Evolutionary conservation across 352 stramenopile species (phyloP), one percentile per base, ranked within the genome.

Genomic region (Phytopythium delawarense): DNA sequence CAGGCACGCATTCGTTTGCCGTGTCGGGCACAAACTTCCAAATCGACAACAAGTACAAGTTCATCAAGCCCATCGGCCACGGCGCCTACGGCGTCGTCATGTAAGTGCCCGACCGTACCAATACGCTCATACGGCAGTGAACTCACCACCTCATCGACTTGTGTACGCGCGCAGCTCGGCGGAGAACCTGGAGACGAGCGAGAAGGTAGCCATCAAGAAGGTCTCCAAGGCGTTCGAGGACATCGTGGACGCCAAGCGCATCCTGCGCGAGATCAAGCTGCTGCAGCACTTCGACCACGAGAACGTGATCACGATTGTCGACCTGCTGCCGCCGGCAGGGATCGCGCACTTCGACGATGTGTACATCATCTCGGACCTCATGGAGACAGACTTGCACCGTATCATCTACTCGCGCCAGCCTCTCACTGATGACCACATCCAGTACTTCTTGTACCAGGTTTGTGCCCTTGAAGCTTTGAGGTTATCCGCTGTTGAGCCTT

Each of bases 181-280:
- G 16, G 75, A 93, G 56, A 94, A 96, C 54, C 67, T 63, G 12
- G 84, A 96, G 74, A 88, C 83, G n/a, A 74, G 71, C 45, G 84
- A 94, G 49, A 94, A 94, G 62, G 83, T 95, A 8, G 88, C 88
- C 11, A 89, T 96, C 57, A 96, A 96, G 72, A 96, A 94, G 67
- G 89, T 96, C 51, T 90, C 84, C 44, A 92, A 87, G 64, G 84
- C 84, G 12, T 99, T 99, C 68, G 94, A 98, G 55, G 97, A 99
- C 75, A 91, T 99, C 37, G 96, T 99, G 50, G 98, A 99, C 72
- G 98, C 97, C 44, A 99, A 99, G 76, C 92, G 98, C 51, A 99
- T 99, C 64, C 76, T 99, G 50, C 86, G 97, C 25, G 97, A 99
- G 75, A 98, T 99, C 69, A 96, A 96, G 58, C 73, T 98, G 42